Conservation (phyloP, 805 yeast genomes). For the Debaryomyces prosopidis region DNA sequence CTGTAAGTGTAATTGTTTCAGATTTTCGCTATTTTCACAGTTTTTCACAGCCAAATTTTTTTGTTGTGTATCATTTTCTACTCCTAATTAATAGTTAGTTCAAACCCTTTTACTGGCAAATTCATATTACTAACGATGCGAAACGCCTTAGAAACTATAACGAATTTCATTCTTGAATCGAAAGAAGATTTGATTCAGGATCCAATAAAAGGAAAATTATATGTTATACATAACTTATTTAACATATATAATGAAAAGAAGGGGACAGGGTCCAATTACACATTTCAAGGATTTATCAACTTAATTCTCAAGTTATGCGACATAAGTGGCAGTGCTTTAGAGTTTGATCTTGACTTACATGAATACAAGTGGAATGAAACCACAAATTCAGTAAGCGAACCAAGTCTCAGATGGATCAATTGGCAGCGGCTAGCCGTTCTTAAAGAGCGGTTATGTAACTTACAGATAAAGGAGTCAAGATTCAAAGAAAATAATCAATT, state of each 20-base stretch:
- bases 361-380: not conserved
- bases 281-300: constrained; percentile 3
- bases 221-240: not conserved
- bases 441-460: constrained; percentile 10
- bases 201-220: constrained; percentile 13
- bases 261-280: not conserved
- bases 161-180: constrained; percentile 7
- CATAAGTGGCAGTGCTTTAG: constrained; percentile 18
- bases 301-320: constrained; percentile 16
- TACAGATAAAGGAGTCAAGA: not conserved
- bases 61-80: no score
- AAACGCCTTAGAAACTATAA: no score
- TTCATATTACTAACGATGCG: no score
- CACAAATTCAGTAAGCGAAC: not conserved
- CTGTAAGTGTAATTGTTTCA: no score
- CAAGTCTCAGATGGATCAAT: constrained; percentile 12
- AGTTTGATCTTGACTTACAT: constrained; percentile 5
- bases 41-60: no score
- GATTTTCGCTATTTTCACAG: no score
- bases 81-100: no score
- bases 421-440: constrained; percentile 12
- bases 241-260: not conserved
- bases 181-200: constrained; percentile 7
- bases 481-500: not conserved
- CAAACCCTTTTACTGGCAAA: no score